A percentile compares a stretch with the other conserved stretches of the same genome.
Evolutionary conservation across 345 rosid species (phyloP).

Genomic region (Odontarrhena argentea): DNA sequence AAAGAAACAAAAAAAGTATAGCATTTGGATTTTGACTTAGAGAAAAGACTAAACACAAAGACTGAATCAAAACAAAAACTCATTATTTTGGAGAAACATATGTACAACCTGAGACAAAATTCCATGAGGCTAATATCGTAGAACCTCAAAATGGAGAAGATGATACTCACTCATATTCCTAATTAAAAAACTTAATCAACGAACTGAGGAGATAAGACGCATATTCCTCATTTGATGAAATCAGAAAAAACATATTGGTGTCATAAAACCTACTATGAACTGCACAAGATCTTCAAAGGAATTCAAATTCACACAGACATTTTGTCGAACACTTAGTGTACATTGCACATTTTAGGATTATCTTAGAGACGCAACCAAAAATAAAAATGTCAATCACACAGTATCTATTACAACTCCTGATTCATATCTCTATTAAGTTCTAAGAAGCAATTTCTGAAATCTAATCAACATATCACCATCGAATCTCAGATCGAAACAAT

Average conservation of each 20-base stretch:
- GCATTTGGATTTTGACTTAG: background rate
- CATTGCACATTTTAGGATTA: background rate
- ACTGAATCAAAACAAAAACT: background rate
- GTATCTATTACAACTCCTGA: too few species aligned
- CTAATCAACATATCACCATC: too few species aligned
- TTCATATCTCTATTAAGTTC: too few species aligned
- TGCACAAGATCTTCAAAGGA: too few species aligned
- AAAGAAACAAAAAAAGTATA: background rate
- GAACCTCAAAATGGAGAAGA: background rate
- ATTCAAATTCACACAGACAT: background rate
- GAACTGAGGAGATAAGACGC: background rate
- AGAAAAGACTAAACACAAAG: background rate
- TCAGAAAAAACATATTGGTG: too few species aligned
- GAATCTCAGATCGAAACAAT: too few species aligned
- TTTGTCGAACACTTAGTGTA: background rate
- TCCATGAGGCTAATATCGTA: too few species aligned
- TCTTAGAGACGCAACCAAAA: too few species aligned
- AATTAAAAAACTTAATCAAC: background rate
- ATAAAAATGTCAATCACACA: too few species aligned
- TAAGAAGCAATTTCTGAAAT: too few species aligned
- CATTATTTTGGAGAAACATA: background rate
- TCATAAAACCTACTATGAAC: too few species aligned
- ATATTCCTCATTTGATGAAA: too few species aligned
- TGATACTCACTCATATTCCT: background rate
- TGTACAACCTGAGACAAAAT: background rate